phyloP scores from a whole-genome alignment of 768 basidiomycete species.

The Naganishia friedmannii region DNA sequence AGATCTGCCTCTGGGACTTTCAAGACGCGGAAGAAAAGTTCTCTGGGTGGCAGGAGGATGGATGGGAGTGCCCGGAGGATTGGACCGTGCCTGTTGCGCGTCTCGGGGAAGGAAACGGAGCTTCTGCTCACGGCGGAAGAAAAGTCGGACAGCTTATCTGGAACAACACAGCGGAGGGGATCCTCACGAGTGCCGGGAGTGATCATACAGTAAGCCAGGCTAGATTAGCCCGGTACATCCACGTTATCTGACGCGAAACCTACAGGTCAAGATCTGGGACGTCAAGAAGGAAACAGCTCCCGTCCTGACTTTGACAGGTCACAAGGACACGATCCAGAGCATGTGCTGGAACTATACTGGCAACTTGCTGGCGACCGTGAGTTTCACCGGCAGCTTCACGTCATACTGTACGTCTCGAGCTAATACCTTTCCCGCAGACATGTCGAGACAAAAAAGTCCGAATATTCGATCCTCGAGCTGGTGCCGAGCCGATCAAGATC shows the following conservation, averaged over 20 bases:
- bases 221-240: not conserved
- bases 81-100: slow-evolving; percentile 24
- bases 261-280: slow-evolving; percentile 77
- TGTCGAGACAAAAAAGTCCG: slow-evolving; percentile 88
- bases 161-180: slow-evolving; percentile 83
- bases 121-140: slow-evolving; percentile 53
- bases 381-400: slow-evolving; percentile 11
- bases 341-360: slow-evolving; percentile 79
- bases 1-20: slow-evolving; percentile 87
- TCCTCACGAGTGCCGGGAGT: slow-evolving; percentile 72
- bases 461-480: slow-evolving; percentile 82
- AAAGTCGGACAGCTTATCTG: slow-evolving; percentile 93
- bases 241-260: not conserved
- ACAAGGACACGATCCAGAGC: slow-evolving; percentile 83
- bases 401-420: not conserved
- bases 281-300: slow-evolving; percentile 67
- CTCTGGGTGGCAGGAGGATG: slow-evolving; percentile 78
- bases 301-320: slow-evolving; percentile 64
- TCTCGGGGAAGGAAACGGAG: slow-evolving; percentile 34
- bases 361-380: slow-evolving; percentile 67
- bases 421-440: slow-evolving; percentile 55
- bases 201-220: slow-evolving; percentile 63
- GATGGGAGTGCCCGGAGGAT: slow-evolving; percentile 63
- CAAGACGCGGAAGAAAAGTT: slow-evolving; percentile 59
- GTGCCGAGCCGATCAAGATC: slow-evolving; percentile 74